phyloP scores from a whole-genome alignment of 768 basidiomycete genomes.

The Rhodotorula babjevae region DNA sequence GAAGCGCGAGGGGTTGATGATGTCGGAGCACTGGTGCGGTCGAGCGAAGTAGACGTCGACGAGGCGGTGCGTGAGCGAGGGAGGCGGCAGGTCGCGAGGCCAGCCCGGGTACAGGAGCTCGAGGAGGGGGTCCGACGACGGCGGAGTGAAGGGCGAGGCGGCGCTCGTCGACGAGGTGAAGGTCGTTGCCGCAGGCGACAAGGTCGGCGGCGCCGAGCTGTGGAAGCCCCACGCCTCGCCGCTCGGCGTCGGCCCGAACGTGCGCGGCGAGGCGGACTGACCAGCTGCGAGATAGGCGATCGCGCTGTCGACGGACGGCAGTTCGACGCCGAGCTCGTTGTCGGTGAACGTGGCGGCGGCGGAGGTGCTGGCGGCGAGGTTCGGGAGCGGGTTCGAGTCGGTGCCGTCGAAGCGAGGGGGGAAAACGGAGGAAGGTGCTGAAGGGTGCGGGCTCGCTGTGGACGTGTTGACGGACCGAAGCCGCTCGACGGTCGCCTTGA shows the following conservation, averaged over 20 bases:
- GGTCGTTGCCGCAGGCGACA: not conserved
- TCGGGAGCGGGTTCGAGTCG: no score
- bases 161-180: not conserved
- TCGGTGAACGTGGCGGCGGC: no score
- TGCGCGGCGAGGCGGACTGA: no score
- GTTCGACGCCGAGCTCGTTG: no score
- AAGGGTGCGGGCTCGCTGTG: no score
- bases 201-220: not conserved
- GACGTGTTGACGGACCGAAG: no score
- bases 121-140: slow-evolving; percentile 4
- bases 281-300: no score
- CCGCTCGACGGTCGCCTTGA: not conserved
- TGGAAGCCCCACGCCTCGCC: not conserved
- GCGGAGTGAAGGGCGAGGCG: not conserved
- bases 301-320: no score
- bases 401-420: no score
- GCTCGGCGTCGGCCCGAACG: no score
- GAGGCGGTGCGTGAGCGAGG: slow-evolving; percentile 26
- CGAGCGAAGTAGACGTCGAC: slow-evolving; percentile 39
- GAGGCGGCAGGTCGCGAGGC: slow-evolving; percentile 32
- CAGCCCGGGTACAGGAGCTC: slow-evolving; percentile 38
- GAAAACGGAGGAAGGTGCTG: no score
- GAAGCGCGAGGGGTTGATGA: slow-evolving; percentile 31
- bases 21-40: slow-evolving; percentile 11
- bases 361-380: no score